Percentiles rank a stretch among this genome's conserved stretches.
phyloP scores from a whole-genome alignment of 106 monocot genomes.

The Narthecium ossifragum region DNA sequence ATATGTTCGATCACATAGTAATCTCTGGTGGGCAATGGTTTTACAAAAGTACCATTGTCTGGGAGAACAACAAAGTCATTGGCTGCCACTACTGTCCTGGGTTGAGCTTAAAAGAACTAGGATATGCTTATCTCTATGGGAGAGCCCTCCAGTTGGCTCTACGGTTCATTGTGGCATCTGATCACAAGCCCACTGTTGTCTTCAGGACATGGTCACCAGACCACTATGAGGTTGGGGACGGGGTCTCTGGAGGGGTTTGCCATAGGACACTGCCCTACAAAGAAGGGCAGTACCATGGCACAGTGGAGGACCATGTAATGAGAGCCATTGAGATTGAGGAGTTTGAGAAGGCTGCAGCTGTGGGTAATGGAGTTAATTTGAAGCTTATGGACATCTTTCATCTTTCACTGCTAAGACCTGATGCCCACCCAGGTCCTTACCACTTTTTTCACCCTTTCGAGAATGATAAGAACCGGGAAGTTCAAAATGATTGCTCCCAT shows the following conservation, averaged over 20 bases:
- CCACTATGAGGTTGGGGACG: conserved; percentile 64
- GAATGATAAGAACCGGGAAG: conserved; percentile 15
- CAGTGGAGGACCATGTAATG: conserved; percentile 36
- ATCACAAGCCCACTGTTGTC: conserved; percentile 41
- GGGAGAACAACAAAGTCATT: conserved; percentile 27
- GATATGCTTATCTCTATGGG: conserved; percentile 28
- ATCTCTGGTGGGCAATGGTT: conserved; percentile 48
- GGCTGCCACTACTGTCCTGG: conserved; percentile 43
- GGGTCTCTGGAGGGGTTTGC: conserved; percentile 61
- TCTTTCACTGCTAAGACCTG: conserved; percentile 50
- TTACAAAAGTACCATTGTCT: conserved; percentile 20
- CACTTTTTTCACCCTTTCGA: conserved; percentile 44
- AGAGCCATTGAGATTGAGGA: conserved; percentile 40
- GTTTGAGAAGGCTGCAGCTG: conserved; percentile 22
- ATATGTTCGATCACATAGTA: conserved; percentile 36
- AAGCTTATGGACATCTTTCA: conserved; percentile 48
- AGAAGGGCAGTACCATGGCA: conserved; percentile 28
- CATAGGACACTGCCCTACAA: conserved; percentile 42
- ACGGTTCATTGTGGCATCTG: conserved; percentile 18
- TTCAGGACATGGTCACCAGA: conserved; percentile 65
- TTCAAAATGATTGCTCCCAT: conserved; percentile 34
- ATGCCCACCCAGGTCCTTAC: conserved; percentile 63
- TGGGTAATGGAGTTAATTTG: not conserved
- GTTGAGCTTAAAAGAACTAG: conserved; percentile 26
- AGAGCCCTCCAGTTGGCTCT: conserved; percentile 26